Percentiles rank a stretch among this genome's conserved stretches.
Conservation (phyloP, 345 rosid genomes). For the Rhodamnia argentea region DNA sequence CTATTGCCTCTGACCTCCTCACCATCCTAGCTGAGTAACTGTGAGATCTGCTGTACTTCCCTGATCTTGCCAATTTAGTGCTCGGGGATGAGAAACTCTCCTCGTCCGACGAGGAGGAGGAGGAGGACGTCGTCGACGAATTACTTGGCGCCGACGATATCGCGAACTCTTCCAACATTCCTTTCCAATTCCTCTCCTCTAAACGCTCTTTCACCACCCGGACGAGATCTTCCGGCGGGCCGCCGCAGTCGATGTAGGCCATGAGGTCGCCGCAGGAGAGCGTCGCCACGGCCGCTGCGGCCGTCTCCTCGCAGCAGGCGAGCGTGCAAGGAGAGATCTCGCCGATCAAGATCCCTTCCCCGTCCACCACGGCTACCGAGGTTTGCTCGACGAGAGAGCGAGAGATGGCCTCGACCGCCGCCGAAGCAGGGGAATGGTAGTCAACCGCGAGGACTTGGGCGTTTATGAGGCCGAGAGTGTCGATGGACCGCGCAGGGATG, state of each 20-base stretch:
- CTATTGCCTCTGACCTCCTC: constrained; percentile 72
- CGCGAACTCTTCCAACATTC: constrained; percentile 40
- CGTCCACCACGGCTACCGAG: constrained; percentile 63
- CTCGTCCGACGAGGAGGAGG: constrained; percentile 64
- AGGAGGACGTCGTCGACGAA: constrained; percentile 23
- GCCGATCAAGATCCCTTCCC: constrained; percentile 48
- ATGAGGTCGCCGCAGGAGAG: constrained; percentile 72
- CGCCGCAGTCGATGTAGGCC: constrained; percentile 80
- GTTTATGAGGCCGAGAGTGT: constrained; percentile 46
- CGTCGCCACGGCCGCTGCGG: constrained; percentile 57
- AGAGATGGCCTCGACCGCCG: constrained; percentile 37
- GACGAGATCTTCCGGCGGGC: constrained; percentile 71
- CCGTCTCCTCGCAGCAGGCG: constrained; percentile 53
- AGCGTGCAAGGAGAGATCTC: constrained; percentile 73
- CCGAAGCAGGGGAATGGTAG: constrained; percentile 55
- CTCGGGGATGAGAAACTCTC: constrained; percentile 21
- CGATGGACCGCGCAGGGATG: constrained; percentile 51
- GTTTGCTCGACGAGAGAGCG: constrained; percentile 42
- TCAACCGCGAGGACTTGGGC: constrained; percentile 39
- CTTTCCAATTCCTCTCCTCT: constrained; percentile 31
- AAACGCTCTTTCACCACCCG: constrained; percentile 37
- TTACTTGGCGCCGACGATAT: background rate
- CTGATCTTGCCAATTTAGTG: constrained; percentile 9
- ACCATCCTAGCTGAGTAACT: constrained; percentile 65
- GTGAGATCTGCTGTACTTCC: constrained; percentile 42